A percentile compares a stretch with the other conserved stretches of the same genome.
Evolutionary conservation across 345 rosid genomes (phyloP).

Genomic region (Hibiscus trionum): DNA sequence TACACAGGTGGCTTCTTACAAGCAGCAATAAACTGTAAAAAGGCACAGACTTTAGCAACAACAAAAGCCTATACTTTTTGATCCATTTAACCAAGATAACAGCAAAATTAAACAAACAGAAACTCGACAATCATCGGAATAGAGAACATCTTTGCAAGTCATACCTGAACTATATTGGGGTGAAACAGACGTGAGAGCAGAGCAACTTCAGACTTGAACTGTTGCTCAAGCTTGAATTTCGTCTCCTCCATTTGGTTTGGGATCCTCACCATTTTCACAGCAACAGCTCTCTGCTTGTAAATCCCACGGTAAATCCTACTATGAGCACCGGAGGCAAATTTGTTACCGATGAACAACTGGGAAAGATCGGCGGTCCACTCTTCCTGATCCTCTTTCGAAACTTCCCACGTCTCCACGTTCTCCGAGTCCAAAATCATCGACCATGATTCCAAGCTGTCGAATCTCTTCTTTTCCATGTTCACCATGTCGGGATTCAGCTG

Average conservation of each 20-base stretch:
- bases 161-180: slow-evolving; percentile 80
- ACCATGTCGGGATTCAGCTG: slow-evolving; percentile 49
- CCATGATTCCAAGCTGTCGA: slow-evolving; percentile 97
- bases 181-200: slow-evolving; percentile 89
- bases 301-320: slow-evolving; percentile 89
- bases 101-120: too few species aligned
- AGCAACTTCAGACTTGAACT: slow-evolving; percentile 94
- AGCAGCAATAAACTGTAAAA: slow-evolving; percentile 86
- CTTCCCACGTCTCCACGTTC: slow-evolving; percentile 93
- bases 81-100: neutral
- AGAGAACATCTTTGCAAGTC: neutral
- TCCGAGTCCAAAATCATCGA: slow-evolving; percentile 95
- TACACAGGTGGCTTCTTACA: slow-evolving; percentile 94
- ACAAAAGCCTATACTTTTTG: neutral
- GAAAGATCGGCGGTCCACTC: slow-evolving; percentile 99
- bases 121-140: neutral
- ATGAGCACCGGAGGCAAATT: slow-evolving; percentile 96
- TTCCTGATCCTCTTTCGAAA: slow-evolving; percentile 71
- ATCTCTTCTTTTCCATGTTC: slow-evolving; percentile 85
- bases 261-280: slow-evolving; percentile 95
- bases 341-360: slow-evolving; percentile 89
- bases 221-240: slow-evolving; percentile 67
- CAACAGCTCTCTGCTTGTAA: slow-evolving; percentile 98
- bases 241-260: slow-evolving; percentile 86
- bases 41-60: slow-evolving; percentile 10